These are phyloP conservation scores for Vaccinium myrtillus DNA, from an alignment of 148 eudicot genomes.

Conservation along the genomic window DNA sequence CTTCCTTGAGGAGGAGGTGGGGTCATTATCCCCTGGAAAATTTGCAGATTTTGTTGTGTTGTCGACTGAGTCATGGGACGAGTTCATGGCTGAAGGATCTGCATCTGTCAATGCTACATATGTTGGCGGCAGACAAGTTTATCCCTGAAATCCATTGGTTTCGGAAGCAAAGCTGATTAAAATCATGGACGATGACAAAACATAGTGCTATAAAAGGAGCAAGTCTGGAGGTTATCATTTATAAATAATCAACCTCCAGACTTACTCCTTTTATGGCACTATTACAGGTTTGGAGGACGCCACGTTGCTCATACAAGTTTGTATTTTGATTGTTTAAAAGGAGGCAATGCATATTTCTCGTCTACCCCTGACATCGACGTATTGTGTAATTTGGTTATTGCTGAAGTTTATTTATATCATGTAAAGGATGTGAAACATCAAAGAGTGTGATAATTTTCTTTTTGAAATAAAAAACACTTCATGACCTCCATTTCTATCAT, in stretches of 20 bases:
- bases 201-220: neutral
- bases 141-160: conserved; percentile 24
- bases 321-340: neutral
- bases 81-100: conserved; percentile 47
- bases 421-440: neutral
- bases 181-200: neutral
- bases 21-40: conserved; percentile 85
- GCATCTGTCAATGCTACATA: conserved; percentile 73
- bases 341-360: neutral
- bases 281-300: neutral
- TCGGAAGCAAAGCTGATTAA: neutral
- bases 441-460: neutral
- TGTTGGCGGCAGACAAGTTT: conserved; percentile 68
- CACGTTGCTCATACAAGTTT: neutral
- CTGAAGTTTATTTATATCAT: neutral
- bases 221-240: neutral
- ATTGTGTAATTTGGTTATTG: neutral
- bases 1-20: conserved; percentile 74
- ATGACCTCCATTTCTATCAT: neutral
- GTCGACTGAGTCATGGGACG: conserved; percentile 67
- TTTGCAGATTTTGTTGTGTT: conserved; percentile 87
- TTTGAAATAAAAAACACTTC: neutral
- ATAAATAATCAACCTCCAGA: too few relatives aligned
- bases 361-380: neutral
- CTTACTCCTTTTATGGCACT: too few relatives aligned